Conservation (phyloP, 495 filamentous ascomycete genomes). For the Ramalina peruviana region DNA sequence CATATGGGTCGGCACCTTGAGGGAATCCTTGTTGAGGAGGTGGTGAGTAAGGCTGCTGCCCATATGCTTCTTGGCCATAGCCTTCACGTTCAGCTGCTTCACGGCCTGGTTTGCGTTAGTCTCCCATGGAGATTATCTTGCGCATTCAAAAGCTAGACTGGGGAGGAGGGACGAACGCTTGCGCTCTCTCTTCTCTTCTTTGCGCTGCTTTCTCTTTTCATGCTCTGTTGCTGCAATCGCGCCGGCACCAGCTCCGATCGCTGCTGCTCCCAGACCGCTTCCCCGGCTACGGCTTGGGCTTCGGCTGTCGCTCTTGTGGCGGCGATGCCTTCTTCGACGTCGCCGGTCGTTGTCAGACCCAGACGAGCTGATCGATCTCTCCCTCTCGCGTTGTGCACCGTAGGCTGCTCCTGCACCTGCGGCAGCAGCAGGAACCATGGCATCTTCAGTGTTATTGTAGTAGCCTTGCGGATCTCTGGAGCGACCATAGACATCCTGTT, state of each 20-base stretch:
- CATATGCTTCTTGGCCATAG: slow-evolving; percentile 15
- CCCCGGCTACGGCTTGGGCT: slow-evolving; percentile 48
- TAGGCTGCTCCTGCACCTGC: slow-evolving; percentile 25
- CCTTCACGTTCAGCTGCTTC: slow-evolving; percentile 24
- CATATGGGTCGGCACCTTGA: slow-evolving; percentile 20
- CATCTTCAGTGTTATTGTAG: slow-evolving; percentile 23
- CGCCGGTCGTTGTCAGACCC: slow-evolving; percentile 27
- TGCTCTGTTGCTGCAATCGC: slow-evolving; percentile 62
- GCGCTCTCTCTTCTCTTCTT: slow-evolving; percentile 28
- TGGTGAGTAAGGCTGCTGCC: slow-evolving; percentile 30
- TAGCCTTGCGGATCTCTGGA: slow-evolving; percentile 27
- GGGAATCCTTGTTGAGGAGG: slow-evolving; percentile 1
- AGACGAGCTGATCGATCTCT: slow-evolving; percentile 29
- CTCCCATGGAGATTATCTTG: slow-evolving; percentile 3
- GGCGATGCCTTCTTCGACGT: slow-evolving; percentile 25
- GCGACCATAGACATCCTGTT: slow-evolving; percentile 35
- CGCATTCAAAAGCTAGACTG: background rate
- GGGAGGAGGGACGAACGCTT: slow-evolving; percentile 11
- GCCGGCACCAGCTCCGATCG: slow-evolving; percentile 61
- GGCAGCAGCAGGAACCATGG: slow-evolving; percentile 20
- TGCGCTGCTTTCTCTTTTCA: slow-evolving; percentile 46
- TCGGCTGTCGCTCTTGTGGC: slow-evolving; percentile 38
- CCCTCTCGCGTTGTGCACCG: slow-evolving; percentile 19
- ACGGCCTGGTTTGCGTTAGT: slow-evolving; percentile 18
- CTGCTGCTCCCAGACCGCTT: slow-evolving; percentile 55